Evolutionary conservation across 768 basidiomycete species (phyloP), one percentile per base, ranked within the genome.

Genomic region (Lactarius tabidus): DNA sequence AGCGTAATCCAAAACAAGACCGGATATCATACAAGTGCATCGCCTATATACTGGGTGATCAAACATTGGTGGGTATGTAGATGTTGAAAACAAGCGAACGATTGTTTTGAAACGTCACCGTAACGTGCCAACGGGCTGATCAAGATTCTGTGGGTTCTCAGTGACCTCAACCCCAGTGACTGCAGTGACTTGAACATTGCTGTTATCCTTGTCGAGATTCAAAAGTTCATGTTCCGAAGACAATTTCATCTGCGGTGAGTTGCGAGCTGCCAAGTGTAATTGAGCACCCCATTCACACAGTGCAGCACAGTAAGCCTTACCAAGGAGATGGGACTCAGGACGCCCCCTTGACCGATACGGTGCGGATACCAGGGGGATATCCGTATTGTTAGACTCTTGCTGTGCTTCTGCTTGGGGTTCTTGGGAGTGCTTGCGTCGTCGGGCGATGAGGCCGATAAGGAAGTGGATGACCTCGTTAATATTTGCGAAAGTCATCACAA

Each of bases 401-500:
- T 58, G 48, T 45, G 14, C 51, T 20, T 54, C 41, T 35, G 15
- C 51, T 31, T 53, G 55, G 56, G 14, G 23, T 15, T 17, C 15
- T 18, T 17, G 48, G 29, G 38, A 17, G 23, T 6, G 38, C 51
- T 18, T 35, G 36, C 23, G 51, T 28, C 39, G 33, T 10, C 38
- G 51, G 33, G 38, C 26, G 1, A 54, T 1, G 60, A 15, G n/a
- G 36, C 53, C 63, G 14, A 67, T 20, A 35, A 65, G 0, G 66
- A 58, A 65, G 58, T 61, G 45, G 31, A 61, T 7, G 3, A 62
- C 2, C 43, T 68, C 67, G 3, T 66, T 68, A 1, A 57, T 4
- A 17, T 36, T 67, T 35, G 59, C 56, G 9, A 61, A 20, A n/a
- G 67, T 61, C 67, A 66, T 66, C 35, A 68, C 59, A 29, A 60